Conservation (phyloP, 2,329 filamentous ascomycete genomes). For the Aspergillus sp. region DNA sequence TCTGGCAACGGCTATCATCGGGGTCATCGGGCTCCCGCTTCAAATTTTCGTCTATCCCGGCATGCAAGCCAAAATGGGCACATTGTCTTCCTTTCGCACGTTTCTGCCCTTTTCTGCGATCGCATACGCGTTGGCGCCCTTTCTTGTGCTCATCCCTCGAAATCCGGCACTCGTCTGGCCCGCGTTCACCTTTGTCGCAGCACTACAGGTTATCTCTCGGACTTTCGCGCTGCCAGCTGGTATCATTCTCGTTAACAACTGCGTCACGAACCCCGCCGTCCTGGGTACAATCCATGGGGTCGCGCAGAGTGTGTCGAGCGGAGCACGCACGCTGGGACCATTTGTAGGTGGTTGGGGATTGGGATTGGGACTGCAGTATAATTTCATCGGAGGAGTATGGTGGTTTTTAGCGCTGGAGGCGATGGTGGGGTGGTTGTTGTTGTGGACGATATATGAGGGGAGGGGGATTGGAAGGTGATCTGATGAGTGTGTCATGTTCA, state of each 20-base stretch:
- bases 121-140: conserved; percentile 63
- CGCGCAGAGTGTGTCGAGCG: conserved; percentile 50
- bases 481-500: neutral
- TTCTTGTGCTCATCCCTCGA: conserved; percentile 61
- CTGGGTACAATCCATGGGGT: conserved; percentile 55
- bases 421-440: conserved; percentile 50
- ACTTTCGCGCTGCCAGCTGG: conserved; percentile 60
- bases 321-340: conserved; percentile 51
- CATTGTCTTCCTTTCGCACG: conserved; percentile 60
- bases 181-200: conserved; percentile 56
- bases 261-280: conserved; percentile 49
- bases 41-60: conserved; percentile 66
- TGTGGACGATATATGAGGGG: conserved; percentile 59
- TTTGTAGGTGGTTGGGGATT: conserved; percentile 49
- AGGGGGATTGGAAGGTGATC: conserved; percentile 50
- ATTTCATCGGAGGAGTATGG: conserved; percentile 52
- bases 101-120: conserved; percentile 65
- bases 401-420: conserved; percentile 52
- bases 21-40: conserved; percentile 65
- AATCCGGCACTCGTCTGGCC: conserved; percentile 53
- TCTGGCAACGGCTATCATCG: conserved; percentile 70
- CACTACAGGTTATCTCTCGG: conserved; percentile 63
- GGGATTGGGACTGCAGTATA: conserved; percentile 47
- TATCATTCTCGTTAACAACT: conserved; percentile 56
- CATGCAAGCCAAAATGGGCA: conserved; percentile 61